Base-by-base conservation (phyloP, 2,329 filamentous ascomycete species). In the Aspergillus neotritici region DNA sequence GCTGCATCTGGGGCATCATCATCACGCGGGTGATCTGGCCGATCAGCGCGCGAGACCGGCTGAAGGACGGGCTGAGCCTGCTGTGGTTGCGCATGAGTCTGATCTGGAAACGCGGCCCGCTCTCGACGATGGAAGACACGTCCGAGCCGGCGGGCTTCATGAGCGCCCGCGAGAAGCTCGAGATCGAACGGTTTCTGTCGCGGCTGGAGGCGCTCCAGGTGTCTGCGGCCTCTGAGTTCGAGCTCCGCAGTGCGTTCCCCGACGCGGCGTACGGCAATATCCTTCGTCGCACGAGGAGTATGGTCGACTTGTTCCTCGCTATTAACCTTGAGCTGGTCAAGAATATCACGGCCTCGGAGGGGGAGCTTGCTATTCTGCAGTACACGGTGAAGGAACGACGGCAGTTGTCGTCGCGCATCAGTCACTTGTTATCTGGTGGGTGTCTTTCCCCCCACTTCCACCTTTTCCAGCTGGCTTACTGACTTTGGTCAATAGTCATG, bases 321-420 rank as follows among this genome's bases (percentile, higher is more conserved):
- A 95, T 98, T 87, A 94, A 91, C 50, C 80, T 96, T 9, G 83
- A 96, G 49, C 89, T 94, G 31, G 77, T 86, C 59, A 91, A 90
- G 58, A 86, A 91, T 46, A 73, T 83, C 9, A 78, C 78, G 31
- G 78, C 87, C 1, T 88, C 83, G 3, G 79, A 84, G 17, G 90
- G 91, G 4, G 91, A 97, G 68, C 81, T 84, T 43, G 83, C 84
- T 7, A 77, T 97, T 31, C 71, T 98, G 31, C 76, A 79, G 49
- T 89, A 86, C 62, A 97, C 93, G 1, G 76, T 80, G 4, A 73
- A 79, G 7, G 91, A 98, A 66, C 80, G 93, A 41, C 79, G 78
- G 8, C 82, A 90, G 49, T 75, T 98, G 28, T 94, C 88, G 56
- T 81, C 86, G 41, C 82, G 93, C 40, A 94, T 97, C 56, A 94